Evolutionary conservation across 129 eudicot species (phyloP).

Genomic region (Escallonia herrerae): DNA sequence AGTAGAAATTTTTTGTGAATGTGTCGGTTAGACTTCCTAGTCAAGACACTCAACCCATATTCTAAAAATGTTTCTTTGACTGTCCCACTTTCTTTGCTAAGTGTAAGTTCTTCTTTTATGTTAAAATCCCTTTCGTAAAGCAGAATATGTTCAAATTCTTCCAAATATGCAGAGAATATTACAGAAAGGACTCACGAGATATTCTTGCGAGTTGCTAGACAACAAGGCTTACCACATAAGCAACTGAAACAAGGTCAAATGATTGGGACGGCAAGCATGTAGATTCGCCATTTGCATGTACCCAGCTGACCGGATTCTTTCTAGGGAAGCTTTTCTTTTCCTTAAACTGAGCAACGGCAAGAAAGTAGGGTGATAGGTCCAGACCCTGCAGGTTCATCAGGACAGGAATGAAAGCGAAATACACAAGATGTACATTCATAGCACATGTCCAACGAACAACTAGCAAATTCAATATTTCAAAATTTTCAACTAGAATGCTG

Average conservation of each 20-base stretch:
- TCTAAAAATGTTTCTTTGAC: too few relatives aligned
- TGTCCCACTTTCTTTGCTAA: too few relatives aligned
- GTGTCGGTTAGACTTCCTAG: too few relatives aligned
- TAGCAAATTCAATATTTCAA: neutral
- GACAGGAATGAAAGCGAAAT: too few relatives aligned
- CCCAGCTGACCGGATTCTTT: constrained; percentile 54
- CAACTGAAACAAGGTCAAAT: constrained; percentile 86
- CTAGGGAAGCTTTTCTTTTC: constrained; percentile 47
- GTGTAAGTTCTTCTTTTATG: too few relatives aligned
- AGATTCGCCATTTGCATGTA: constrained; percentile 91
- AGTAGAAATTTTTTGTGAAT: too few relatives aligned
- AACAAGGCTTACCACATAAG: constrained; percentile 64
- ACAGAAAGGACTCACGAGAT: too few relatives aligned
- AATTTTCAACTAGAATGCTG: too few relatives aligned
- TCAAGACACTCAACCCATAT: too few relatives aligned
- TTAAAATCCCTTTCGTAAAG: too few relatives aligned
- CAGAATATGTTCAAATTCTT: too few relatives aligned
- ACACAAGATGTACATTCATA: neutral
- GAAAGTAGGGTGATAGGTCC: constrained; percentile 91
- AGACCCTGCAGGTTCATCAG: constrained; percentile 52
- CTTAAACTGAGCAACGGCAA: constrained; percentile 82
- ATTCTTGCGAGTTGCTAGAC: neutral
- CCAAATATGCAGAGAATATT: too few relatives aligned
- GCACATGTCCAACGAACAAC: neutral
- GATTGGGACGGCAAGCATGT: constrained; percentile 85